Base-by-base conservation (phyloP, 228 moss, liverwort and hornwort genomes). In the Sphagnum fallax region DNA sequence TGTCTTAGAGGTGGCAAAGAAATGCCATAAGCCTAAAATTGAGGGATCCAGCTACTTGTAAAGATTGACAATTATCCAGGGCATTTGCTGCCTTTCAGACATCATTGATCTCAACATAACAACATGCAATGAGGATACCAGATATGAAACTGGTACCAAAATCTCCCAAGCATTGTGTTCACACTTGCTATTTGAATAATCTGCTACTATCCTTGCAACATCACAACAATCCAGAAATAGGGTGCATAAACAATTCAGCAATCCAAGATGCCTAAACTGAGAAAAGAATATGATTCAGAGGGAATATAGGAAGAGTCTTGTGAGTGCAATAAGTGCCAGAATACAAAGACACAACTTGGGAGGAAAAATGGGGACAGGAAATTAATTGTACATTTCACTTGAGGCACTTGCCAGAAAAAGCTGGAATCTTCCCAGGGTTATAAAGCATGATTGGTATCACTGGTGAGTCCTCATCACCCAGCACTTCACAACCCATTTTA, bases 371-470 rank as follows among this genome's bases (percentile, higher is more conserved):
- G 55, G 55, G 3, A 12, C 9, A 8, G 10, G 7, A 47, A 60
- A 48, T 58, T 71, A 8, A 49, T 18, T 62, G 55, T 72, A 86
- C 85, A 75, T 86, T 82, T 66, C 82, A 69, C 59, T 86, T 86
- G 62, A 97, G 84, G 76, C 97, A 97, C 80, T 97, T 93, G 49
- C 97, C 86, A 18, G 88, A 88, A 68, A 97, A 97, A 50, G 85
- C 85, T 49, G 85, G 81, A 49, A 85, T 85, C 72, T 82, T 86
- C 57, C 79, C 85, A 70, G 82, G 82, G 73, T 86, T 77, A 60
- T 86, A 82, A 6, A 86, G 73, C 85, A 85, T 85, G 10, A 85
- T 67, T 32, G 85, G 85, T 81, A 85, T 85, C 32, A 85, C 81
- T 47, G 81, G 85, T 65, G 85, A 85, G 65, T 97, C 93, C 65